Conservation (phyloP, 2,329 filamentous ascomycete species). For the Xylariaceae sp. region DNA sequence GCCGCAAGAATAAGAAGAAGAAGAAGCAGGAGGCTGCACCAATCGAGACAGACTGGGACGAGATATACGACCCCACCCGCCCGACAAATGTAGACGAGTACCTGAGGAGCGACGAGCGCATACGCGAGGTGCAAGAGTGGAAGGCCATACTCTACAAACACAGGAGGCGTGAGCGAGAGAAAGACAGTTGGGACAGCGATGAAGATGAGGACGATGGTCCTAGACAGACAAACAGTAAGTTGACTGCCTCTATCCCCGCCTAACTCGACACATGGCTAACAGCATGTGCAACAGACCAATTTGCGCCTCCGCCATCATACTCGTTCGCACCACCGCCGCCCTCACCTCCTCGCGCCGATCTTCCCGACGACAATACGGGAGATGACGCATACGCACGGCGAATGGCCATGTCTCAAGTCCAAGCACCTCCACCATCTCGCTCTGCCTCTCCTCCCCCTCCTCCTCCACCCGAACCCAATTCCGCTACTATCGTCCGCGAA, state of each 20-base stretch:
- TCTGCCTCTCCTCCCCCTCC: conserved; percentile 30
- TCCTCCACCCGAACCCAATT: conserved; percentile 38
- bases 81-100: conserved; percentile 87
- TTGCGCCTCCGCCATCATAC: conserved; percentile 58
- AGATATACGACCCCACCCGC: conserved; percentile 80
- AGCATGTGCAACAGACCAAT: conserved; percentile 45
- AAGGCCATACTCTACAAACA: conserved; percentile 77
- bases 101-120: conserved; percentile 77
- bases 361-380: conserved; percentile 59
- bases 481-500: conserved; percentile 71
- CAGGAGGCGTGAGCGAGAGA: conserved; percentile 50
- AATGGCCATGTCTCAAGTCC: conserved; percentile 52
- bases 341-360: conserved; percentile 44
- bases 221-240: conserved; percentile 33
- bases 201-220: conserved; percentile 29
- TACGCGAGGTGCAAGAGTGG: conserved; percentile 80
- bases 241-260: too few relatives aligned
- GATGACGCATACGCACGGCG: conserved; percentile 69
- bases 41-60: conserved; percentile 78
- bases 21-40: conserved; percentile 61
- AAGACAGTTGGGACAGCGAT: conserved; percentile 33
- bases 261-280: background rate
- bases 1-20: conserved; percentile 74
- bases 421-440: conserved; percentile 25
- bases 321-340: conserved; percentile 56